These are phyloP conservation scores for Tricharina praecox DNA, from an alignment of 495 filamentous ascomycete genomes.

Conservation along the genomic window DNA sequence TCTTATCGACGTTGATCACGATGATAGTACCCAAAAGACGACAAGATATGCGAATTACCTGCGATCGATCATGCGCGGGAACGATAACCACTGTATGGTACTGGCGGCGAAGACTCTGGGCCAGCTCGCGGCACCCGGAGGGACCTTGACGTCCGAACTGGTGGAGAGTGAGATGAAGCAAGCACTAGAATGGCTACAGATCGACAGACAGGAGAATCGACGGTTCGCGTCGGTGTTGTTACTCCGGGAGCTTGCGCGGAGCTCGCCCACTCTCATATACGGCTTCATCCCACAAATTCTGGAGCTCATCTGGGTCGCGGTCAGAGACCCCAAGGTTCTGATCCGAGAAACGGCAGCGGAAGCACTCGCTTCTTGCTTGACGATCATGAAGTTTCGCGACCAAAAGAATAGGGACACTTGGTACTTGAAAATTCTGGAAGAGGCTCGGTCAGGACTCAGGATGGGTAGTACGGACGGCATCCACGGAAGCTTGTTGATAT, in stretches of 20 bases:
- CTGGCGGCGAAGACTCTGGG: slow-evolving; percentile 75
- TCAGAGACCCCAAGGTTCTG: slow-evolving; percentile 71
- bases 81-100: slow-evolving; percentile 72
- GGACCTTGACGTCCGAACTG: slow-evolving; percentile 84
- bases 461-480: slow-evolving; percentile 63
- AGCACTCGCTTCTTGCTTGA: slow-evolving; percentile 79
- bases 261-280: slow-evolving; percentile 86
- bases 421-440: slow-evolving; percentile 74
- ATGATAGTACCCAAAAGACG: slow-evolving; percentile 85
- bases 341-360: slow-evolving; percentile 85
- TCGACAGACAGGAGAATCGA: slow-evolving; percentile 80
- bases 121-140: slow-evolving; percentile 75
- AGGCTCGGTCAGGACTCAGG: slow-evolving; percentile 61
- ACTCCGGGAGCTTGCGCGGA: slow-evolving; percentile 72
- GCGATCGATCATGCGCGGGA: slow-evolving; percentile 70
- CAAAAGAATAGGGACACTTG: slow-evolving; percentile 63
- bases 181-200: slow-evolving; percentile 86
- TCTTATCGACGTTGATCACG: slow-evolving; percentile 87
- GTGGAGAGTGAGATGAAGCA: slow-evolving; percentile 94
- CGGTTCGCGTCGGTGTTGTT: slow-evolving; percentile 83
- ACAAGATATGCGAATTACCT: slow-evolving; percentile 81
- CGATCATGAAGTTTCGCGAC: slow-evolving; percentile 83
- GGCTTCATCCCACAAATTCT: slow-evolving; percentile 78
- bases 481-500: slow-evolving; percentile 77
- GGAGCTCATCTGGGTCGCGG: slow-evolving; percentile 84